Percentiles rank a stretch among this genome's conserved stretches.
Evolutionary conservation across 148 eudicot species (phyloP).

Genomic region (Polygonum maritimum): DNA sequence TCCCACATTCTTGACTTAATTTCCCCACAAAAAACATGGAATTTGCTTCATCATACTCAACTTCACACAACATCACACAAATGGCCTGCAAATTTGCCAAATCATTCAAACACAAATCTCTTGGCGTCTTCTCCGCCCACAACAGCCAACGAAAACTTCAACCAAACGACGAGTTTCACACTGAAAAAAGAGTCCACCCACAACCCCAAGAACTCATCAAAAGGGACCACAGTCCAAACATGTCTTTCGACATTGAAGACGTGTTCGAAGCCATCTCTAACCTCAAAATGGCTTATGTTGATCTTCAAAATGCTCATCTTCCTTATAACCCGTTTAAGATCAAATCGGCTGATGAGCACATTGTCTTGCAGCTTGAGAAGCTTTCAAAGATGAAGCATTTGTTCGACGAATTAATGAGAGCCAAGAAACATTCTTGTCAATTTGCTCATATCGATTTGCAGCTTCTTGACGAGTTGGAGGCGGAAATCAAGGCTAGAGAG

Average conservation of each 20-base stretch:
- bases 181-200: conserved; percentile 20
- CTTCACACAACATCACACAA: not conserved
- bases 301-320: conserved; percentile 48
- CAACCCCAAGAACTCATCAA: conserved; percentile 10
- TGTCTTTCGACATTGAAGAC: conserved; percentile 17
- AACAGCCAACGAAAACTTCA: conserved; percentile 4
- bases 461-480: not conserved
- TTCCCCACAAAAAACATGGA: not conserved
- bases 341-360: conserved; percentile 34
- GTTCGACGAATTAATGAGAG: conserved; percentile 20
- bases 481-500: not conserved
- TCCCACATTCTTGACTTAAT: not conserved
- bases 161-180: conserved; percentile 8
- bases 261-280: conserved; percentile 31
- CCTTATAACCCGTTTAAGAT: conserved; percentile 39
- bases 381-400: conserved; percentile 30
- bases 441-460: conserved; percentile 18
- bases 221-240: conserved; percentile 1
- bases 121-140: conserved; percentile 30
- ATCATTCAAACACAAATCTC: conserved; percentile 32
- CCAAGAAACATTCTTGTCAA: conserved; percentile 16
- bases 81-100: conserved; percentile 35
- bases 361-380: conserved; percentile 23
- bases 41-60: not conserved
- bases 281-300: conserved; percentile 40